Base-by-base conservation (phyloP, 2,329 filamentous ascomycete species). In the Arthrobotrys entomopaga region DNA sequence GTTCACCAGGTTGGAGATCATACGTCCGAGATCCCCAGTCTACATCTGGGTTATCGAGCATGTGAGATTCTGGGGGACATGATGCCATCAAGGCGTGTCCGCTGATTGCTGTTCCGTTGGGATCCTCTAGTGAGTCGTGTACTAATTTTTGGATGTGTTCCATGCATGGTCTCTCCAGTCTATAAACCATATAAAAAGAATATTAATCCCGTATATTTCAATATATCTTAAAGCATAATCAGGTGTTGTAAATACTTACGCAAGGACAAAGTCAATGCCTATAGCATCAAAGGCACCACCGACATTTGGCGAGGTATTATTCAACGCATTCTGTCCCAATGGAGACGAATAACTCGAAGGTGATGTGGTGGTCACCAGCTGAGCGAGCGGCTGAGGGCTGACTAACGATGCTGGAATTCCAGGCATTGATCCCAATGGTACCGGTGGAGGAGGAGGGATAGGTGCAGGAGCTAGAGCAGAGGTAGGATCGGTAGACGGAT, bases 81-180 rank as follows among this genome's bases (percentile, higher is more conserved):
- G 91, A 91, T 15, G 92, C 91, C 94, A 98, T 98, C 77, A 98
- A 84, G 3, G 92, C 93, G 81, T 99, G 95, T 46, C 94, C 95
- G 77, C 91, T 94, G 48, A 91, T 90, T 89, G 61, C 86, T 84
- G 65, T 88, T 81, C 77, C 86, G 83, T 56, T 83, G 82, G 76
- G 84, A 71, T 60, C 83, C 82, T 83, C 84, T 80, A 84, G 81
- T 75, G 84, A 85, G 71, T 84, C 89, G 77, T 93, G 84, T 75
- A 96, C 85, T 82, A 89, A 91, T 78, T 78, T 71, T 52, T 92
- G 91, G 83, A 94, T 86, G 82, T 97, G 93, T 78, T 93, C 89
- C 87, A 96, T 96, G 85, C 95, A 98, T 60, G 93, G 92, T 81
- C 90, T 91, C 84, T 97, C 93, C 82, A 96, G 90, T 91, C 90